These are phyloP conservation scores for Penicillium sp. DNA, from an alignment of 2,329 filamentous ascomycete species.

Conservation along the genomic window DNA sequence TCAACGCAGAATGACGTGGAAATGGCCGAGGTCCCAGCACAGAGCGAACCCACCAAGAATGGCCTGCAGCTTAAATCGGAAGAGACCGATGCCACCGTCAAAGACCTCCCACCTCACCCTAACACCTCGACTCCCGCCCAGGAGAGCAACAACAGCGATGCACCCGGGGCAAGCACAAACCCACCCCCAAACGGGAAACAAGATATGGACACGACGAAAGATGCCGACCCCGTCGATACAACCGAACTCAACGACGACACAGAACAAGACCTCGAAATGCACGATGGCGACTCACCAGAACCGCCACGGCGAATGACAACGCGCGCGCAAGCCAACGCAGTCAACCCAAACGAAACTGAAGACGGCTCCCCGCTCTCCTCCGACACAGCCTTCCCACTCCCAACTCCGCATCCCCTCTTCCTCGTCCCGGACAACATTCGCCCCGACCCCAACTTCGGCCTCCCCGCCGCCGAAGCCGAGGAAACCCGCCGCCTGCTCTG, in stretches of 20 bases:
- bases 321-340: conserved; percentile 43
- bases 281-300: conserved; percentile 39
- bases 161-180: not conserved
- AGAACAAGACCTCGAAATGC: conserved; percentile 35
- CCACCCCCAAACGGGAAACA: conserved; percentile 11
- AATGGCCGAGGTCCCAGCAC: conserved; percentile 33
- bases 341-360: conserved; percentile 31
- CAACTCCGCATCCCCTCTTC: conserved; percentile 57
- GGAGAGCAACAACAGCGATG: conserved; percentile 2
- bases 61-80: conserved; percentile 34
- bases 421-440: conserved; percentile 52
- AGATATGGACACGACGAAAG: conserved; percentile 17
- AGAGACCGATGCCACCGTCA: conserved; percentile 36
- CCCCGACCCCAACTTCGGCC: conserved; percentile 56
- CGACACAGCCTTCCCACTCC: conserved; percentile 35
- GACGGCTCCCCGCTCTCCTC: conserved; percentile 30
- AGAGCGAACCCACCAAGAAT: conserved; percentile 6
- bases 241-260: conserved; percentile 25
- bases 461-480: conserved; percentile 60
- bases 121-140: conserved; percentile 15
- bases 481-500: conserved; percentile 61
- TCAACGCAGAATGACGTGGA: conserved; percentile 30
- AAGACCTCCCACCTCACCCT: conserved; percentile 35
- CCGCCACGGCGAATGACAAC: conserved; percentile 50
- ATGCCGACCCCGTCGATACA: conserved; percentile 10